Conservation (phyloP, 495 filamentous ascomycete species). For the Sordaria brevicollis region DNA sequence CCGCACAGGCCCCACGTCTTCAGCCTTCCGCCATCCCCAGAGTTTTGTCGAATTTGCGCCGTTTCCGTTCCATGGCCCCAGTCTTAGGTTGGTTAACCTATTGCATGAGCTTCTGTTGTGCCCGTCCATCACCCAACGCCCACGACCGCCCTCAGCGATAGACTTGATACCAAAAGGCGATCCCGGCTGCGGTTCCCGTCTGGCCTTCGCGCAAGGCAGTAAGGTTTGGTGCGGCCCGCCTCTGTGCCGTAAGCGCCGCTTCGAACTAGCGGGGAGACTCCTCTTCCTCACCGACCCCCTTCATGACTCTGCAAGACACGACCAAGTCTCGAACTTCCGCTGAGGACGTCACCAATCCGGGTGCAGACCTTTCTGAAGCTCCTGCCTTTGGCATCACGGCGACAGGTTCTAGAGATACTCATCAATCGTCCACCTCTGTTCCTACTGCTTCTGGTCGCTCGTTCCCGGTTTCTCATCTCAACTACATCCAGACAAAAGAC, state of each 20-base stretch:
- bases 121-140: neutral
- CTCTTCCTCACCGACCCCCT: neutral
- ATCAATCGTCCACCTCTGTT: neutral
- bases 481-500: neutral
- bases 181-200: neutral
- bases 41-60: neutral
- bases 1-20: neutral
- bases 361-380: neutral
- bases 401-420: neutral
- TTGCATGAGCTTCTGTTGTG: conserved; percentile 1
- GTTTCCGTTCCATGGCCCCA: conserved; percentile 10
- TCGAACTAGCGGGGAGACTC: neutral
- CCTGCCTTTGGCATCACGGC: neutral
- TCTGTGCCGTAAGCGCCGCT: neutral
- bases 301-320: conserved; percentile 14
- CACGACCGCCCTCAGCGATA: neutral
- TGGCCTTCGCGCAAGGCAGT: neutral
- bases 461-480: conserved; percentile 4
- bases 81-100: neutral
- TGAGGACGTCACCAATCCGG: conserved; percentile 1
- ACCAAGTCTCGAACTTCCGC: conserved; percentile 6
- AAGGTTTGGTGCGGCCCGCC: neutral
- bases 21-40: neutral
- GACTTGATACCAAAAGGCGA: neutral
- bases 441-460: conserved; percentile 6